A percentile compares a stretch with the other conserved stretches of the same genome.
phyloP scores from a whole-genome alignment of 495 filamentous ascomycete genomes.

The Cairneyella variabilis region DNA sequence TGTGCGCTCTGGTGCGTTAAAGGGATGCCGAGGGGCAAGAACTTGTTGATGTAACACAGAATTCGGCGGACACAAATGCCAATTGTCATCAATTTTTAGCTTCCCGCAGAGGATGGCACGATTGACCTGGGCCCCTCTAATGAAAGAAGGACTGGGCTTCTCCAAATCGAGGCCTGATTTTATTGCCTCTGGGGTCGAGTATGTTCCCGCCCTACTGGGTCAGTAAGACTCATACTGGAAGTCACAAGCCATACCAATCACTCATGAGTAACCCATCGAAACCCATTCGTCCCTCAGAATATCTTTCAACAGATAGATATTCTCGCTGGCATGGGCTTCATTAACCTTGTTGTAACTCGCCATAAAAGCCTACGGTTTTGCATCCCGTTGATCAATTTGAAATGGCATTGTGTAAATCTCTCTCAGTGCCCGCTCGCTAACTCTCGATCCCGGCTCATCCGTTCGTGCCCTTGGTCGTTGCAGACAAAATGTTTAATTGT shows the following conservation, averaged over 20 bases:
- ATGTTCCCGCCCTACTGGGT: conserved; percentile 55
- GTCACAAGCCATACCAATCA: conserved; percentile 51
- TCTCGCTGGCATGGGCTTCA: conserved; percentile 65
- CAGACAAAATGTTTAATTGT: conserved; percentile 81
- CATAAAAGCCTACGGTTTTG: conserved; percentile 65
- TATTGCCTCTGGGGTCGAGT: conserved; percentile 62
- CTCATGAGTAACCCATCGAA: conserved; percentile 67
- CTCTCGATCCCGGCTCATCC: conserved; percentile 62
- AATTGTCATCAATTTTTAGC: conserved; percentile 56
- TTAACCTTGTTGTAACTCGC: conserved; percentile 75
- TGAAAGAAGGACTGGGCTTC: too few species aligned
- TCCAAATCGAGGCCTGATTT: conserved; percentile 70
- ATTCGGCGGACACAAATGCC: too few species aligned
- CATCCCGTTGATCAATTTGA: conserved; percentile 63
- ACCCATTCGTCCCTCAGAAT: conserved; percentile 69
- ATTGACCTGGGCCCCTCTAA: conserved; percentile 58
- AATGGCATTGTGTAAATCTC: conserved; percentile 78
- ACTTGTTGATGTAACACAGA: too few species aligned
- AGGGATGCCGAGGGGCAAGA: too few species aligned
- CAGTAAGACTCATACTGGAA: conserved; percentile 9
- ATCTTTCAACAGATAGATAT: conserved; percentile 55
- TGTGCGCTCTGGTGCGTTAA: conserved; percentile 47
- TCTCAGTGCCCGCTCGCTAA: conserved; percentile 68
- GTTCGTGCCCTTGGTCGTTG: conserved; percentile 74
- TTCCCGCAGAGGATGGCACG: conserved; percentile 57